A percentile compares a stretch with the other conserved stretches of the same genome.
Evolutionary conservation across 306 rosid species (phyloP).

Genomic region (Hippophae tibetana): DNA sequence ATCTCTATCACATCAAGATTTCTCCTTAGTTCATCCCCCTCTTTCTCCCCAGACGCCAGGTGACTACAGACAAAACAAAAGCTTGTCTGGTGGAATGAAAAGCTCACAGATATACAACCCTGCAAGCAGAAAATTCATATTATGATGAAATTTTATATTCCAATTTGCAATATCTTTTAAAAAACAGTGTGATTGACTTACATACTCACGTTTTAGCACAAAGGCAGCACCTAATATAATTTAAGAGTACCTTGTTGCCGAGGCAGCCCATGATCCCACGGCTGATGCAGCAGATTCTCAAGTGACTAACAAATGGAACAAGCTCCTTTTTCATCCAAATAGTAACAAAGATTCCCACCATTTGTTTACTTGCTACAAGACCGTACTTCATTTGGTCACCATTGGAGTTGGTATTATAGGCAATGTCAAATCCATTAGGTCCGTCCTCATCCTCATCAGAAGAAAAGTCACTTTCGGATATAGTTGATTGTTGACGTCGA

Average conservation of each 20-base stretch:
- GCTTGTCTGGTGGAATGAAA: constrained; percentile 39
- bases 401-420: constrained; percentile 30
- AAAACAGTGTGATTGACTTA: too few species aligned
- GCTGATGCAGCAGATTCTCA: constrained; percentile 65
- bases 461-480: constrained; percentile 42
- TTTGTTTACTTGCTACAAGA: constrained; percentile 75
- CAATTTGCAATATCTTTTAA: too few species aligned
- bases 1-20: constrained; percentile 43
- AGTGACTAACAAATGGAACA: constrained; percentile 66
- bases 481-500: constrained; percentile 52
- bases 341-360: constrained; percentile 88
- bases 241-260: constrained; percentile 69
- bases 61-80: constrained; percentile 46
- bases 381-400: constrained; percentile 57
- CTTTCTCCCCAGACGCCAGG: constrained; percentile 50
- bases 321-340: constrained; percentile 78
- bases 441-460: constrained; percentile 77
- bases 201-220: too few species aligned
- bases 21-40: constrained; percentile 41
- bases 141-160: too few species aligned
- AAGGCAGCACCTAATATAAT: too few species aligned
- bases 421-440: constrained; percentile 19
- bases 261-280: constrained; percentile 99
- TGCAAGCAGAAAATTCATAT: constrained; percentile 8
- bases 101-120: constrained; percentile 43